Base-by-base conservation (phyloP, 306 rosid species). In the Mucuna pruriens region DNA sequence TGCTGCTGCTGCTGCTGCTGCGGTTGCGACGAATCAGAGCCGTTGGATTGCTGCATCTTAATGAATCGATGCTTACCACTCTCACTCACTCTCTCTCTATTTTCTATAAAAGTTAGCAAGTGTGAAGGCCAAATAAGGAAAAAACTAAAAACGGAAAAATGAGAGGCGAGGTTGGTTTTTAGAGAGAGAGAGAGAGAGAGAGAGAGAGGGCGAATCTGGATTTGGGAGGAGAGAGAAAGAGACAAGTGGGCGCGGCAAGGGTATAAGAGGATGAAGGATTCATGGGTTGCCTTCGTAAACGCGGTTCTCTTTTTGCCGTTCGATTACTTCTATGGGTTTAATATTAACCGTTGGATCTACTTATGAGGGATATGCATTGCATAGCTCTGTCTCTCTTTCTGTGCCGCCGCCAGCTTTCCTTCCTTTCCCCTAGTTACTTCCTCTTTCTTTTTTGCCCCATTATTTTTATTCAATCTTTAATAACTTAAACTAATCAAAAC, bases 11-110 rank as follows among this genome's bases (percentile, higher is more conserved):
- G 88, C 16, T 84, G 89, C 64, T 85, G 87, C 9, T 52, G 83
- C 25, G 15, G 25, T 26, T 67, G 75, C 15, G 86, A 71, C 26
- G 97, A 89, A 90, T 91, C 97, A 19, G 99, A 86, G 19, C 90
- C 95, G 94, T 93, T 89, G 1, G 91, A 86, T 78, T 88, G 98
- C 54, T 89, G 97, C 99, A 96, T 96, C 91, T 61, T 88, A 85
- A 83, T 70, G 2, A 76, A 77, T 76, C 15, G 64, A 58, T 31
- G 31, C 49, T 67, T 1, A 26, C n/a, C 19, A 42, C n/a, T 36
- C 15, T 39, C 34, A 60, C 11, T 45, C 33, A 17, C 48, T 10
- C 19, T 20, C 66, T 5, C 55, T 25, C 3, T 61, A 5, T 61
- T 60, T 16, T 40, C 39, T 15, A 20, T 54, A 7, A 57, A 40